Percentiles rank a stretch among this genome's conserved stretches.
Conservation (phyloP, 345 rosid species). For the Turritis glabra region DNA sequence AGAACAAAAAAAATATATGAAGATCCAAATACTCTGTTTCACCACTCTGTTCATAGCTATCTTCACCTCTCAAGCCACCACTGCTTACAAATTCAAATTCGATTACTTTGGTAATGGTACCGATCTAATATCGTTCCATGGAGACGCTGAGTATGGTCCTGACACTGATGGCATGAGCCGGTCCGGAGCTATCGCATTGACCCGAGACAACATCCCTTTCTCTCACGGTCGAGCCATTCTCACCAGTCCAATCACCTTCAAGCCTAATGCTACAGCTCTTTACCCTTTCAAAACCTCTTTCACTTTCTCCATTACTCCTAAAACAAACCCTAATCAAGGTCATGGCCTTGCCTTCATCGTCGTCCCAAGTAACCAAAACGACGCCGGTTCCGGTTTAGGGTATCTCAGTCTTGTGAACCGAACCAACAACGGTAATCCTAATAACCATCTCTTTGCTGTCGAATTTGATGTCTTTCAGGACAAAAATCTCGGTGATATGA, state of each 20-base stretch:
- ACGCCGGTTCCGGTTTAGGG: conserved; percentile 33
- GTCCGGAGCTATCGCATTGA: conserved; percentile 21
- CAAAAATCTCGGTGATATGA: conserved; percentile 32
- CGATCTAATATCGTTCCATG: conserved; percentile 7
- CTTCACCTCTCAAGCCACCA: background rate
- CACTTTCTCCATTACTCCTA: conserved; percentile 42
- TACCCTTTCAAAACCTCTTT: conserved; percentile 39
- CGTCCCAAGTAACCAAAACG: conserved; percentile 22
- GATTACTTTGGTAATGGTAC: conserved; percentile 28
- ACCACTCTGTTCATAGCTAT: conserved; percentile 6
- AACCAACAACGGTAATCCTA: conserved; percentile 34
- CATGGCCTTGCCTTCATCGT: conserved; percentile 40
- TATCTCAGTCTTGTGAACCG: conserved; percentile 41
- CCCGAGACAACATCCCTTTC: conserved; percentile 12
- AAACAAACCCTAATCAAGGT: conserved; percentile 24
- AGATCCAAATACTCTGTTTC: conserved; percentile 17
- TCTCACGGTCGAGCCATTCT: conserved; percentile 39
- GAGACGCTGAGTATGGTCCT: conserved; percentile 29
- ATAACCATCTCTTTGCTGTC: conserved; percentile 35
- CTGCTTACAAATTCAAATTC: conserved; percentile 33
- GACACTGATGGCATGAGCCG: conserved; percentile 5
- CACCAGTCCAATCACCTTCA: conserved; percentile 23
- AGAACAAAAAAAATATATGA: conserved; percentile 2
- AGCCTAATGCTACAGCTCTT: conserved; percentile 13
- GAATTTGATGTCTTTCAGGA: conserved; percentile 41